Evolutionary conservation across 208 protist genomes (phyloP), one percentile per base, ranked within the genome.

Genomic region (Trypanosoma scelopori): DNA sequence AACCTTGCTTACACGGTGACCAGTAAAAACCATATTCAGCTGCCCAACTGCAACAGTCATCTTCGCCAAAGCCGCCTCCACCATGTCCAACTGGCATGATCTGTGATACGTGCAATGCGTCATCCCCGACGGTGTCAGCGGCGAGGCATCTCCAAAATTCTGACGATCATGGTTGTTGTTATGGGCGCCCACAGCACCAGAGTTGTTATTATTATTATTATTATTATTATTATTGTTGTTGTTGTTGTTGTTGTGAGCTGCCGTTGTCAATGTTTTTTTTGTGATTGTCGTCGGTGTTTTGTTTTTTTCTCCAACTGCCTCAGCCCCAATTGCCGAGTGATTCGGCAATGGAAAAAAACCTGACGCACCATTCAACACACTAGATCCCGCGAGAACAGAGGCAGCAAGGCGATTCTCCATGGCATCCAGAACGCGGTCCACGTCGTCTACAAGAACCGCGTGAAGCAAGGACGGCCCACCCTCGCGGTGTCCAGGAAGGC

Each of bases 381-480:
- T 18, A 28, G 12, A 27, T 53, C 28, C 46, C 41, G 28, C 27
- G 12, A 15, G 12, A 3, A 30, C 16, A 9, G 39, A 13, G 27
- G 22, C 6, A 6, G 48, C 42, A 18, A 73, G 5, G 9, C 50
- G 48, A 39, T 41, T 42, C 56, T 91, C 78, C 83, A 94, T 94
- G 39, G 85, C 70, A 45, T 87, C 75, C n/a, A 94, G 46, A 39
- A 84, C 76, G 0, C 79, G 65, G 42, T 94, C 84, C 12, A 91
- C 67, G 53, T 94, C 88, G 64, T 94, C 88, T 9, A 91, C 83
- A 7, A 90, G 63, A 56, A 94, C 74, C 5, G 76, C 71, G 20
- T 77, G 65, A 22, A 89, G 80, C 48, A 74, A 74, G 3, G 45
- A 57, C 23, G 57, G 28, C n/a, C 15, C 30, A 5, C 59, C 58